These are phyloP conservation scores for Penicillium frequentans DNA, from an alignment of 2,329 filamentous ascomycete genomes.

Conservation along the genomic window DNA sequence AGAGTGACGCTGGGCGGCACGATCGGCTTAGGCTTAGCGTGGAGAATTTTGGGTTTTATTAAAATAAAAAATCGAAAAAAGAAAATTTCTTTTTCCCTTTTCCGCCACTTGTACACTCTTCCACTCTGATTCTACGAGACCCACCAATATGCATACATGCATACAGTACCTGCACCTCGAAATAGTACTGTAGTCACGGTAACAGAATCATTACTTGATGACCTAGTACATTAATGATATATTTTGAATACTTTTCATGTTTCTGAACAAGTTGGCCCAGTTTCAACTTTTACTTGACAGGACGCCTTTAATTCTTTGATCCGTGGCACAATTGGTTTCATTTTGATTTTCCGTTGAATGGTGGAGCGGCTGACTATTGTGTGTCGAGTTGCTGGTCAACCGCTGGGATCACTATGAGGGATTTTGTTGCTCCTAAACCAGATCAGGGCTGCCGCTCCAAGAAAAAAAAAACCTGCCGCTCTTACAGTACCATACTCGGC, in stretches of 20 bases:
- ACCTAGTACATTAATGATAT: neutral
- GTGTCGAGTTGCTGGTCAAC: slow-evolving; percentile 13
- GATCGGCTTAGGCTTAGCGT: slow-evolving; percentile 20
- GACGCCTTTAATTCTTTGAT: neutral
- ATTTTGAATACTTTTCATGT: neutral
- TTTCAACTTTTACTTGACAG: neutral
- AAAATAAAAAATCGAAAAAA: neutral
- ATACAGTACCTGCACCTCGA: slow-evolving; percentile 16
- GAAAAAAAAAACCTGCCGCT: slow-evolving; percentile 1
- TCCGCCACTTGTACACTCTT: slow-evolving; percentile 5
- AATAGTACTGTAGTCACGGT: slow-evolving; percentile 1
- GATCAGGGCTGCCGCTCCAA: slow-evolving; percentile 9
- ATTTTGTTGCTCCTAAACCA: slow-evolving; percentile 22
- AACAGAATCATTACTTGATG: neutral
- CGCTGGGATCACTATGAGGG: slow-evolving; percentile 18
- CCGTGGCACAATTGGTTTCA: slow-evolving; percentile 10
- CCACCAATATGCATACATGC: slow-evolving; percentile 9
- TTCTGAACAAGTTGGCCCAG: neutral
- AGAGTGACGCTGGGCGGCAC: slow-evolving; percentile 22
- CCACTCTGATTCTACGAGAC: slow-evolving; percentile 11
- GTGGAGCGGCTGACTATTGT: slow-evolving; percentile 14
- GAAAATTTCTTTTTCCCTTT: neutral
- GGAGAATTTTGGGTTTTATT: neutral
- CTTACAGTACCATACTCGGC: neutral
- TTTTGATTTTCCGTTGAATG: slow-evolving; percentile 2